Percentiles rank a stretch among this genome's conserved stretches.
phyloP scores from a whole-genome alignment of 2,329 filamentous ascomycete species.

The Neonectria sp. region DNA sequence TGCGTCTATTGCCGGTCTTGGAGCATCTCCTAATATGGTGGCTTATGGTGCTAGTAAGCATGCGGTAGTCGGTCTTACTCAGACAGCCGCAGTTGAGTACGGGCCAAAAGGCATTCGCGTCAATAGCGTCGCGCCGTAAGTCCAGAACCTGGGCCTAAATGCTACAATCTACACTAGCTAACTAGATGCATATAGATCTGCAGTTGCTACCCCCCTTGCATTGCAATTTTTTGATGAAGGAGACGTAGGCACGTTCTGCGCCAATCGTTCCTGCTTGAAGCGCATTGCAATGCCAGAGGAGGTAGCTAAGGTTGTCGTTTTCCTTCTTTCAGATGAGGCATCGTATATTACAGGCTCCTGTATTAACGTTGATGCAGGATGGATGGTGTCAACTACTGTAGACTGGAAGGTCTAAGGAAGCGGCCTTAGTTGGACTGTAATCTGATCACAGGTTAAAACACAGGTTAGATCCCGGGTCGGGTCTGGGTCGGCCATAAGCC shows the following conservation, averaged over 20 bases:
- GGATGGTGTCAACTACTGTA: conserved; percentile 5
- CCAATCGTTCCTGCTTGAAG: conserved; percentile 10
- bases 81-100: conserved; percentile 16
- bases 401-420: not conserved
- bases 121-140: conserved; percentile 15
- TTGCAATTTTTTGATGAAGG: conserved; percentile 6
- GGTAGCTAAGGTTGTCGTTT: conserved; percentile 3
- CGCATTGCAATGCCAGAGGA: conserved; percentile 13
- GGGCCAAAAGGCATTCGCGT: conserved; percentile 18
- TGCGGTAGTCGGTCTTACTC: conserved; percentile 10
- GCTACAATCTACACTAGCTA: not conserved
- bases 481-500: too few species aligned
- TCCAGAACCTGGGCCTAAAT: not conserved
- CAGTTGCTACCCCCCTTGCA: conserved; percentile 8
- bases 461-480: too few species aligned
- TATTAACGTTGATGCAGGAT: conserved; percentile 10
- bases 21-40: conserved; percentile 5
- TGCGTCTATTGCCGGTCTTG: conserved; percentile 6
- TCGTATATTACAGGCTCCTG: conserved; percentile 13
- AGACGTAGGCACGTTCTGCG: conserved; percentile 7
- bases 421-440: too few species aligned
- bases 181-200: not conserved
- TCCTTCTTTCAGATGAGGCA: conserved; percentile 14
- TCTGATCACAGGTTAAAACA: too few species aligned
- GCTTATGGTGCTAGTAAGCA: conserved; percentile 20